Evolutionary conservation across 2,329 filamentous ascomycete genomes (phyloP), one percentile per base, ranked within the genome.

Genomic region (Trichoderma endophyticum): DNA sequence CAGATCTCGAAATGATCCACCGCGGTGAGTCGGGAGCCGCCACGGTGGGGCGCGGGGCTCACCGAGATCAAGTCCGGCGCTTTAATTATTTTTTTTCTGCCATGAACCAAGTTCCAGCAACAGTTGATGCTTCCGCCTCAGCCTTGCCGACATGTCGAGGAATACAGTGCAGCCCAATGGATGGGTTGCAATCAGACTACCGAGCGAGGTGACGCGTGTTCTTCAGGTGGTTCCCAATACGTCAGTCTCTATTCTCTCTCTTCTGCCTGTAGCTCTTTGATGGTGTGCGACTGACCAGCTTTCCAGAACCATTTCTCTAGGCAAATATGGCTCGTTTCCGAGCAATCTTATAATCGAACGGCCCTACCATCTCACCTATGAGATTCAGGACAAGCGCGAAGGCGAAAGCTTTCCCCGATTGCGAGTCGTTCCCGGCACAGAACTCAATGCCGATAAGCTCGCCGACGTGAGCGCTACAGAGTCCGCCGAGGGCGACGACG

Each of bases 251-350:
- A 71, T 36, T 43, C 18, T 59, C 61, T 24, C 36, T 28, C 43
- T 9, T 26, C 67, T 67, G 36, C 14, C 57, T 28, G 56, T 32
- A 11, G 18, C 2, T 14, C 26, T 67, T 66, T 70, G 14, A 18
- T 43, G 12, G 48, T 21, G 26, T 66, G 48, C 73, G 72, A 74
- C 77, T 79, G 73, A 81, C 75, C 54, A 68, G 26, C 78, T 73
- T 24, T 80, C 51, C 77, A 98, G 95, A 54, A 93, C 90, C 59
- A 92, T 98, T 75, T 94, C 93, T 2, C 86, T 98, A 39, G 94
- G 94, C 71, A 98, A 98, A 88, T 97, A 96, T 80, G 96, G 96
- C 75, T 90, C 90, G 2, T 98, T 99, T 79, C 92, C 93, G 18
- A 90, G 93, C 67, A 98, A 98, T 79, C 88, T 96, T 36, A 89